phyloP scores from a whole-genome alignment of 495 filamentous ascomycete species.

The Neurospora sp. region DNA sequence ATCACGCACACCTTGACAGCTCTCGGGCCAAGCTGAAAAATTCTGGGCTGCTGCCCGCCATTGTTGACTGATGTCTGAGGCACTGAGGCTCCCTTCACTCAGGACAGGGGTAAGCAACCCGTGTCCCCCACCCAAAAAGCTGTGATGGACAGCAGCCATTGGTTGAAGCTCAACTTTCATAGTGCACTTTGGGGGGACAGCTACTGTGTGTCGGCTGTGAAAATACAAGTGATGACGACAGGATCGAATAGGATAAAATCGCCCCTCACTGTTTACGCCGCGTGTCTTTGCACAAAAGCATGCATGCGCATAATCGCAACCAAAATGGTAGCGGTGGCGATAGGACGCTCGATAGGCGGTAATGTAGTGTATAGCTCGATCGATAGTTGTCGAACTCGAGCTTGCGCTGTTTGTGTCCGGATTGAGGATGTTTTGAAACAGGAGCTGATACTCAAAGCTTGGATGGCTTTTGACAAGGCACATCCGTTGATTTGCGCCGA shows the following conservation, averaged over 20 bases:
- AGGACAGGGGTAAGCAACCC: background rate
- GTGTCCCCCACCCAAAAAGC: background rate
- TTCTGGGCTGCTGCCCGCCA: conserved; percentile 12
- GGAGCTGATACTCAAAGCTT: background rate
- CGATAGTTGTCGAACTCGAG: background rate
- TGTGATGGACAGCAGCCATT: background rate
- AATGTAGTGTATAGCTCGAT: background rate
- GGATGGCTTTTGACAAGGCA: background rate
- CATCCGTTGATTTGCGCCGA: background rate
- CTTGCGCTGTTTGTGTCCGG: background rate
- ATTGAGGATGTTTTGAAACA: background rate
- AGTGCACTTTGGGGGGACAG: background rate
- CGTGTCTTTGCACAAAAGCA: background rate
- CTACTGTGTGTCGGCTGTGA: background rate
- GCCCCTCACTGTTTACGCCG: background rate
- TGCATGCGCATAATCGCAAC: background rate
- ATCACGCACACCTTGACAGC: background rate
- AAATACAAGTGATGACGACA: background rate
- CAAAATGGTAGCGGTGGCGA: background rate
- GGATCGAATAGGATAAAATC: background rate
- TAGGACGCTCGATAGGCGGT: background rate
- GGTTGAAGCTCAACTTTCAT: background rate
- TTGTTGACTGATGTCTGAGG: conserved; percentile 21
- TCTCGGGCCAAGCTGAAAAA: conserved; percentile 12
- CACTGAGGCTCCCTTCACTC: conserved; percentile 18